Evolutionary conservation across 495 filamentous ascomycete genomes (phyloP).

Genomic region (Lasiosphaeria ovina): DNA sequence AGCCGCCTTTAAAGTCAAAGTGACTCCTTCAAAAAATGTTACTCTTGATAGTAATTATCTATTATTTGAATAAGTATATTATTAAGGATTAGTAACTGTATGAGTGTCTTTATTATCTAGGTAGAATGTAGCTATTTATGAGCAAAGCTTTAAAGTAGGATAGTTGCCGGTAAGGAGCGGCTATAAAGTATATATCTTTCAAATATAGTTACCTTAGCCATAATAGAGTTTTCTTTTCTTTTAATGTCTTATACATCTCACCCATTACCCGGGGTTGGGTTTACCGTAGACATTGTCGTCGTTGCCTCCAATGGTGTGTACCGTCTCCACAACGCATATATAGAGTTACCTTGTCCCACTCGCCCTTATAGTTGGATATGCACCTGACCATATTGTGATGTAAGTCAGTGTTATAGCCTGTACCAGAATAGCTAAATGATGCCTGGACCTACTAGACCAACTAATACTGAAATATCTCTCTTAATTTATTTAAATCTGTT

Average conservation of each 20-base stretch:
- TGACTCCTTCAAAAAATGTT: not conserved
- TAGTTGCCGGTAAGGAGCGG: not conserved
- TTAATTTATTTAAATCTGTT: not conserved
- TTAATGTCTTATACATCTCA: not conserved
- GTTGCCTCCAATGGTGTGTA: not conserved
- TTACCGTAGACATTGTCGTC: not conserved
- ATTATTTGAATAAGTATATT: not conserved
- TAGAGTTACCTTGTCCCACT: not conserved
- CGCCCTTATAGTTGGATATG: not conserved
- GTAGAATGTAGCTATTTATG: not conserved
- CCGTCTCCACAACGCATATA: not conserved
- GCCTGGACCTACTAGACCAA: not conserved
- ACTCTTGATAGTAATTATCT: not conserved
- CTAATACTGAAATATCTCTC: not conserved
- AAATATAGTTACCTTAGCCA: not conserved
- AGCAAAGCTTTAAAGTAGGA: not conserved
- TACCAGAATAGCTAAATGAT: not conserved
- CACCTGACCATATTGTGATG: not conserved
- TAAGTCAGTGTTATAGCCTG: not conserved
- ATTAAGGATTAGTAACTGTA: not conserved
- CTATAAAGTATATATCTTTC: not conserved
- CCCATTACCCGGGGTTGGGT: not conserved
- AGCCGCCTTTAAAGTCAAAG: not conserved
- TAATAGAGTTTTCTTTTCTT: not conserved
- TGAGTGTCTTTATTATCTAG: not conserved